phyloP scores from a whole-genome alignment of 345 rosid genomes.

The Barbarea vulgaris region DNA sequence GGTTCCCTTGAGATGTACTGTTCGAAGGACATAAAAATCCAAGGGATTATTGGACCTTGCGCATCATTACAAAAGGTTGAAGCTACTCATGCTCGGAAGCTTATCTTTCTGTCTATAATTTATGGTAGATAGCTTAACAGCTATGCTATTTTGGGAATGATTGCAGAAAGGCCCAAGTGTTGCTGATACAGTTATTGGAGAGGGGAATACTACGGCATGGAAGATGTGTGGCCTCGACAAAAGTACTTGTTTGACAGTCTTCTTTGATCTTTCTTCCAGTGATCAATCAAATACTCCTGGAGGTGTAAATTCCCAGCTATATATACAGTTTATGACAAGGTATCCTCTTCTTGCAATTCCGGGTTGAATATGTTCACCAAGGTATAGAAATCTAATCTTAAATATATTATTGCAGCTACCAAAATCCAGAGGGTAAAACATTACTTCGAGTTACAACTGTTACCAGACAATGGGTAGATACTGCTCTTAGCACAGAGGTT shows the following conservation, averaged over 20 bases:
- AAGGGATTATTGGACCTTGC: conserved; percentile 95
- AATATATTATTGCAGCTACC: conserved; percentile 65
- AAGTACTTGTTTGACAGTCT: conserved; percentile 91
- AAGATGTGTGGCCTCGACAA: conserved; percentile 98
- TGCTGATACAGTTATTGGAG: conserved; percentile 84
- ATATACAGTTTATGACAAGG: conserved; percentile 93
- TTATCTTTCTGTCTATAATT: neutral
- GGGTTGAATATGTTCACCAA: conserved; percentile 17
- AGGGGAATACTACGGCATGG: conserved; percentile 91
- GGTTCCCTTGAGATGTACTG: conserved; percentile 86
- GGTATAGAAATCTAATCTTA: conserved; percentile 28
- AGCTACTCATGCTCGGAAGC: conserved; percentile 14
- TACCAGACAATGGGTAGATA: conserved; percentile 86
- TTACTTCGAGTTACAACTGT: conserved; percentile 89
- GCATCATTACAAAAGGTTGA: conserved; percentile 93
- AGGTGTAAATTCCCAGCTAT: conserved; percentile 71
- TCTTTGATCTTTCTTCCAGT: conserved; percentile 89
- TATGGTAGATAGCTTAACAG: conserved; percentile 9
- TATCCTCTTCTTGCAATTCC: conserved; percentile 31
- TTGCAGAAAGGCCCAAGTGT: conserved; percentile 94
- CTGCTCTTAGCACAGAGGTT: conserved; percentile 88
- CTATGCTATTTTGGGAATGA: conserved; percentile 31
- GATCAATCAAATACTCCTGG: conserved; percentile 70
- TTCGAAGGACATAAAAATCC: conserved; percentile 93
- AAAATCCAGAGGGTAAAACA: conserved; percentile 67